A percentile compares a stretch with the other conserved stretches of the same genome.
Conservation (phyloP, 345 rosid species). For the Passiflora organensis region DNA sequence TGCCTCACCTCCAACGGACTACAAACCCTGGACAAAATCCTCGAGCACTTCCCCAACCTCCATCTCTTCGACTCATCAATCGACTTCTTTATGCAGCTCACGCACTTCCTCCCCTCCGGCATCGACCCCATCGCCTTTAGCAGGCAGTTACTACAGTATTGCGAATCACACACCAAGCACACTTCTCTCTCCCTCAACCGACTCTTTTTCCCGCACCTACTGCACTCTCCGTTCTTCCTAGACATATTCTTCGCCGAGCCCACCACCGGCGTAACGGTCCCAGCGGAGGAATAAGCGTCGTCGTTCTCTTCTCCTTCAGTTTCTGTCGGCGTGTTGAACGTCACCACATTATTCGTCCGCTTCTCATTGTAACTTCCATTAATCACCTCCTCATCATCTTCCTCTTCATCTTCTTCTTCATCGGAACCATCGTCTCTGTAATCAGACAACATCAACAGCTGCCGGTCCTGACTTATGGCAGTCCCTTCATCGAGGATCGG, state of each 20-base stretch:
- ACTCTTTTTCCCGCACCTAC: constrained; percentile 44
- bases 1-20: constrained; percentile 49
- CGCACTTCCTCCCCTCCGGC: constrained; percentile 77
- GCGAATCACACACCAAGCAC: constrained; percentile 57
- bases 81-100: constrained; percentile 45
- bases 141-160: constrained; percentile 56
- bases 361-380: not conserved
- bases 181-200: constrained; percentile 40
- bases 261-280: constrained; percentile 3
- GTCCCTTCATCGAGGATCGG: not conserved
- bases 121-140: constrained; percentile 69
- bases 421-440: not conserved
- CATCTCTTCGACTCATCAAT: constrained; percentile 48
- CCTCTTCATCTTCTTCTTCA: constrained; percentile 1
- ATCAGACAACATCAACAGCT: too few species aligned
- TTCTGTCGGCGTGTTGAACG: constrained; percentile 33
- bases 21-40: constrained; percentile 37
- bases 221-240: constrained; percentile 36
- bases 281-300: constrained; percentile 19
- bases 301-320: constrained; percentile 18
- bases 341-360: constrained; percentile 19
- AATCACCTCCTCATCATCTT: not conserved
- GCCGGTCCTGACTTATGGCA: not conserved
- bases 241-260: not conserved
- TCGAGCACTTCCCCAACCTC: constrained; percentile 43